Evolutionary conservation across 2,329 filamentous ascomycete species (phyloP).

Genomic region (Aspergillus ruber): DNA sequence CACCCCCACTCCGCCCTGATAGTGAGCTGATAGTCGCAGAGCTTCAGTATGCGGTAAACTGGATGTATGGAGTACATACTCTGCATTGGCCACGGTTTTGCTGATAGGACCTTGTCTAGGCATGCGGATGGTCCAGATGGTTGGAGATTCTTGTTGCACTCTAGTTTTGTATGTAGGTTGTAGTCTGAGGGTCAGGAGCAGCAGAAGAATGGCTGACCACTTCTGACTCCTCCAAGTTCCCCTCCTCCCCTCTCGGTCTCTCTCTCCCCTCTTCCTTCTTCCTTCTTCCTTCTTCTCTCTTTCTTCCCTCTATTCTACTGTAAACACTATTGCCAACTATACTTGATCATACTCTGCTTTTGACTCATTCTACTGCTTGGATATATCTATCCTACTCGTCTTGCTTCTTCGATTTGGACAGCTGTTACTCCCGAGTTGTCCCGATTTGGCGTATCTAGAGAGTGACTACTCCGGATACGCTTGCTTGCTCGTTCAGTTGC

Average conservation of each 20-base stretch:
- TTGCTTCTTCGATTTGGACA: neutral
- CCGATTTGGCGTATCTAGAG: constrained; percentile 4
- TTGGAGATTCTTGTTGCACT: neutral
- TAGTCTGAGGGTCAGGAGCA: neutral
- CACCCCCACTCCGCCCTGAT: neutral
- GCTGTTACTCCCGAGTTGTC: constrained; percentile 1
- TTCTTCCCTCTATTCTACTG: constrained; percentile 3
- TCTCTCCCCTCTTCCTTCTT: constrained; percentile 8
- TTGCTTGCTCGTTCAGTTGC: neutral
- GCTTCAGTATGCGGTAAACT: neutral
- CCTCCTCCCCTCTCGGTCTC: constrained; percentile 11
- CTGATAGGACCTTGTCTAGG: neutral
- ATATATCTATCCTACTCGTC: neutral
- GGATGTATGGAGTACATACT: neutral
- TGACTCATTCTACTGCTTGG: neutral
- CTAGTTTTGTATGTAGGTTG: no score
- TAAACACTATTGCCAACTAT: neutral
- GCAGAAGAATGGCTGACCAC: neutral
- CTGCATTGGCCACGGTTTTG: neutral
- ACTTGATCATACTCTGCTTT: neutral
- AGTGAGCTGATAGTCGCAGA: neutral
- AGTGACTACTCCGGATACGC: constrained; percentile 3
- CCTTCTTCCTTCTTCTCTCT: constrained; percentile 2
- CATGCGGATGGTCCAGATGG: neutral
- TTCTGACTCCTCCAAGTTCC: constrained; percentile 1